These are phyloP conservation scores for Pythium myriotylum DNA, from an alignment of 352 stramenopile genomes.

Conservation along the genomic window DNA sequence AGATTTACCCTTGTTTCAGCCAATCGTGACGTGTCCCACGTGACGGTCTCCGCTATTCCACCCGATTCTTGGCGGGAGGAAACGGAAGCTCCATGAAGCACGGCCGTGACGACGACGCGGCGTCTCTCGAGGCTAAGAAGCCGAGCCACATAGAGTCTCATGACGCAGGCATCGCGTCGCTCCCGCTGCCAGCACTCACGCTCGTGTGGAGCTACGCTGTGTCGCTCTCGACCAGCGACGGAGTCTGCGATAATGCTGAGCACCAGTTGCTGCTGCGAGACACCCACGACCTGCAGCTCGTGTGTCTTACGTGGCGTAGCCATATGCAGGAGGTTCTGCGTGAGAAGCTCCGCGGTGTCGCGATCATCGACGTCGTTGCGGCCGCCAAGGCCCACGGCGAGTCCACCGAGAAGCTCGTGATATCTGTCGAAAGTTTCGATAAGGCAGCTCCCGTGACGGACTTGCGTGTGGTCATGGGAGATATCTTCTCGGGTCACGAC, in stretches of 20 bases:
- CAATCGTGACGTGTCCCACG: background rate
- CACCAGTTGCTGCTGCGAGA: slow-evolving; percentile 13
- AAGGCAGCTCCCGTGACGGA: slow-evolving; percentile 11
- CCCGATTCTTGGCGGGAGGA: too few species aligned
- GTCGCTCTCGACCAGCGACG: slow-evolving; percentile 11
- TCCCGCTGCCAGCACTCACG: slow-evolving; percentile 11
- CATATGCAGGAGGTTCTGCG: slow-evolving; percentile 13
- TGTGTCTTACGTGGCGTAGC: slow-evolving; percentile 20
- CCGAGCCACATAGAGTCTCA: background rate
- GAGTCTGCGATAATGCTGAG: slow-evolving; percentile 18
- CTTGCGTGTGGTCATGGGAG: slow-evolving; percentile 20
- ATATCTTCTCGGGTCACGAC: slow-evolving; percentile 16
- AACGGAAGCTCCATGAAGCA: slow-evolving; percentile 10
- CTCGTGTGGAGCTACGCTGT: slow-evolving; percentile 26
- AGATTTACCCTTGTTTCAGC: background rate
- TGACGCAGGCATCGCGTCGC: slow-evolving; percentile 9
- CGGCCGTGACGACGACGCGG: slow-evolving; percentile 6
- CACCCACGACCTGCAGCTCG: slow-evolving; percentile 19
- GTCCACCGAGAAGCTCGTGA: slow-evolving; percentile 8
- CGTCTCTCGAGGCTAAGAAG: background rate
- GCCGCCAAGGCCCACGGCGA: slow-evolving; percentile 3
- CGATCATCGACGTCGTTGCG: slow-evolving; percentile 12
- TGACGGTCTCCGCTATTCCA: background rate
- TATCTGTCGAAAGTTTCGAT: slow-evolving; percentile 2
- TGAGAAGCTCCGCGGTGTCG: slow-evolving; percentile 13